Percentiles rank a stretch among this genome's conserved stretches.
Conservation (phyloP, 2,329 filamentous ascomycete genomes). For the Fusarium mangiferae region DNA sequence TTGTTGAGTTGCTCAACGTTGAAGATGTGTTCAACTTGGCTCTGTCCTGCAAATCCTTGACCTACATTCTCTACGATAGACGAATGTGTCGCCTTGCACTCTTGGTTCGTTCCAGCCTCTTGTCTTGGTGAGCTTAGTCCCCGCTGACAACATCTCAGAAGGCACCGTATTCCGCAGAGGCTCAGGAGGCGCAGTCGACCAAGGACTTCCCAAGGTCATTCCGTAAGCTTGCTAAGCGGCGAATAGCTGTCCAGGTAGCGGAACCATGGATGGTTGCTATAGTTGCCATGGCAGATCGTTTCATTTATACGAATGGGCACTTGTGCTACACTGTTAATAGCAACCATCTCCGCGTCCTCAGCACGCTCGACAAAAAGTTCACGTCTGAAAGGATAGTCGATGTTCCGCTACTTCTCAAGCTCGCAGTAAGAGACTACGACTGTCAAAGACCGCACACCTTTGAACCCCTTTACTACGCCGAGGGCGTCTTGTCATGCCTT, state of each 20-base stretch:
- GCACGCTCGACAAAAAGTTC: slow-evolving; percentile 60
- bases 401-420: slow-evolving; percentile 55
- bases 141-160: slow-evolving; percentile 38
- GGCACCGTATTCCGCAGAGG: slow-evolving; percentile 38
- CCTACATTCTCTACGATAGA: slow-evolving; percentile 61
- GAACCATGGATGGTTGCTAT: slow-evolving; percentile 70
- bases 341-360: slow-evolving; percentile 64
- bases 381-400: slow-evolving; percentile 66
- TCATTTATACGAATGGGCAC: slow-evolving; percentile 70
- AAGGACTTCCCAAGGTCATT: slow-evolving; percentile 49
- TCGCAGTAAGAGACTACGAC: slow-evolving; percentile 50
- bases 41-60: slow-evolving; percentile 62
- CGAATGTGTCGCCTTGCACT: slow-evolving; percentile 67
- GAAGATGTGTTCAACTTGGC: slow-evolving; percentile 69
- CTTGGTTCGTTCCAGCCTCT: slow-evolving; percentile 57
- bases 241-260: slow-evolving; percentile 68
- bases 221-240: slow-evolving; percentile 69
- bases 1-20: slow-evolving; percentile 64
- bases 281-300: slow-evolving; percentile 68
- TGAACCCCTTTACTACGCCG: slow-evolving; percentile 65
- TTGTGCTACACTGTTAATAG: slow-evolving; percentile 69
- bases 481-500: slow-evolving; percentile 67
- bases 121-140: background rate
- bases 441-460: slow-evolving; percentile 57
- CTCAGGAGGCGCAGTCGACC: slow-evolving; percentile 28